These are phyloP conservation scores for Geotrichum siamense DNA, from an alignment of 1,139 yeast species.

Conservation along the genomic window DNA sequence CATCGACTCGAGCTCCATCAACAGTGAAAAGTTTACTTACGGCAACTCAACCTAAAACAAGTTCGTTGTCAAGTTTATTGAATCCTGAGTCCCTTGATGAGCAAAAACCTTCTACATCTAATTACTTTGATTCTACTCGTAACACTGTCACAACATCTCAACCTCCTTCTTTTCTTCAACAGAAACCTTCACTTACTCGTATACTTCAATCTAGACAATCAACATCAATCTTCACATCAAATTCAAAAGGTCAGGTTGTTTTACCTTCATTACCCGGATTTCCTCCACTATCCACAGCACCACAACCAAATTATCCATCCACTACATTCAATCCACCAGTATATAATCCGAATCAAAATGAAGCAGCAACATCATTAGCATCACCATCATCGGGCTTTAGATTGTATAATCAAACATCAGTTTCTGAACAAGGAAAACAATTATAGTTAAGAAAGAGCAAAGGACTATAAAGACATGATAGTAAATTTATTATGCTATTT, in stretches of 20 bases:
- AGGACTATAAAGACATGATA: too few species aligned
- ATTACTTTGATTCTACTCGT: background rate
- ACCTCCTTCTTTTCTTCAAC: slow-evolving; percentile 1
- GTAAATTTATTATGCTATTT: too few species aligned
- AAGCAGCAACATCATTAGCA: too few species aligned
- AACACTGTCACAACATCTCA: background rate
- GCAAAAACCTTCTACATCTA: slow-evolving; percentile 1
- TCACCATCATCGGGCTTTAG: too few species aligned
- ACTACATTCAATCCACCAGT: too few species aligned
- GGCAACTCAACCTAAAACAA: slow-evolving; percentile 1
- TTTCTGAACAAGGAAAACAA: too few species aligned
- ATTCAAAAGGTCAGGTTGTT: slow-evolving; percentile 7
- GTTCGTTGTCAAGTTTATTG: slow-evolving; percentile 14
- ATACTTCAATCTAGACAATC: slow-evolving; percentile 9
- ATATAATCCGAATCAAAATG: too few species aligned
- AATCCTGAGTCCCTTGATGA: slow-evolving; percentile 5
- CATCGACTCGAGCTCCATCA: too few species aligned
- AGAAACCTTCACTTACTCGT: slow-evolving; percentile 5
- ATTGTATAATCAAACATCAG: too few species aligned
- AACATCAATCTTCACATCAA: slow-evolving; percentile 1
- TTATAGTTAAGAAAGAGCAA: too few species aligned
- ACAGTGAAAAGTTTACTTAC: too few species aligned
- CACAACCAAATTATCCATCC: too few species aligned
- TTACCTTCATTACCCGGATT: slow-evolving; percentile 12
- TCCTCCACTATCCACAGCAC: background rate